Evolutionary conservation across 1,284 basidiomycete genomes (phyloP), one percentile per base, ranked within the genome.

Genomic region (Somion occarium): DNA sequence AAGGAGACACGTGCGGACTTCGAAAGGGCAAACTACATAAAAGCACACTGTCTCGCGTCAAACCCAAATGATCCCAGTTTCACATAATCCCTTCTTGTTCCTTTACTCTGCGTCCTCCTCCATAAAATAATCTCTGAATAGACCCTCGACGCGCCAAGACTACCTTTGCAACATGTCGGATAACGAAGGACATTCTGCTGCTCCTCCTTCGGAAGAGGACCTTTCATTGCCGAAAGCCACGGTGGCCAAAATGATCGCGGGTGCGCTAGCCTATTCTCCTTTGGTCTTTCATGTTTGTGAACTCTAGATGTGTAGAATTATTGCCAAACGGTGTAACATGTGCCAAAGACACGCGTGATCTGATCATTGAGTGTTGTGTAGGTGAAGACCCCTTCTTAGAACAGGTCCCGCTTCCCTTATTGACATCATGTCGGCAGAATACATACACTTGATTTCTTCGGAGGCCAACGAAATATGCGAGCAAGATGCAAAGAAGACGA

Each of bases 401-500:
- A 15, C 37, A 25, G 43, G 48, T 23, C 30, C 26, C 34, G 22
- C 37, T 23, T 41, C 22, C 19, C 25, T 52, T 38, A 43, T 50
- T 45, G 38, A 48, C 23, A 49, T 46, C 37, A 15, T 44, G 43
- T n/a, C 19, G 7, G 4, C 63, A 98, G 96, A 99, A 76, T 99
- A 98, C 71, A 96, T 99, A 60, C 93, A 98, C 66, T 74, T 99
- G 65, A 89, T 99, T 64, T 97, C 97, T 13, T 95, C 95, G 5
- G 94, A 98, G 69, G 91, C 95, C 48, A 99, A 99, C 70, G 93
- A 98, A 59, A 93, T 98, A 53, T 99, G 97, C 69, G 97, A 99
- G 65, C 88, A 92, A 67, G 93, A 95, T 63, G 89, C 91, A n/a
- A 98, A 98, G 75, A 99, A 99, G 76, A 99, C 96, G 0, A 99